Base-by-base conservation (phyloP, 2,329 filamentous ascomycete species). In the Fusarium sarcochroum region DNA sequence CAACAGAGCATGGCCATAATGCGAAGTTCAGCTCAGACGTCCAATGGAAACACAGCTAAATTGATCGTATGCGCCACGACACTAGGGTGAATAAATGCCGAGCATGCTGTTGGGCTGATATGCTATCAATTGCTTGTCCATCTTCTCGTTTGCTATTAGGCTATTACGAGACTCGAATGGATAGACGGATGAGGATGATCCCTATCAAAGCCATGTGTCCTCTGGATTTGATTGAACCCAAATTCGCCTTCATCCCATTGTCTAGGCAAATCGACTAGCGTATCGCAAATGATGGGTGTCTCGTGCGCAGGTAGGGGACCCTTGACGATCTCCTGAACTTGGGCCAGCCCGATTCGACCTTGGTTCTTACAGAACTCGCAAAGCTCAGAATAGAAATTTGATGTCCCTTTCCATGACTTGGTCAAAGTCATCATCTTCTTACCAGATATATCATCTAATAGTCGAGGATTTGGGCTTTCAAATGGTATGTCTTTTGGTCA, bases 161-260 rank as follows among this genome's bases (percentile, higher is more conserved):
- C 10, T 13, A 30, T 30, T 10, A 32, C n/a, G 11, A 6, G 10
- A 45, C 40, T 21, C 27, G 13, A 41, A 41, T 14, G 17, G n/a
- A 21, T 37, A 18, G 38, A 53, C 23, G 21, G 18, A 45, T 41
- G 18, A 56, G 18, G 32, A 64, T 50, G n/a, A 40, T 50, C 35
- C 20, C n/a, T 21, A 63, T 35, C 34, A 49, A 38, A 38, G 37
- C 27, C 34, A 48, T 37, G 47, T 58, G 40, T 54, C 46, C 46
- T 64, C 41, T 30, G 37, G 35, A 57, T 56, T 35, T 52, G 34
- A 40, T 50, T 52, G 42, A 45, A 53, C 53, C 44, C 46, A 49
- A 62, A 63, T 53, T 68, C 52, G 53, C 53, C 41, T 58, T 60
- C 64, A 69, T 69, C 63, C 67, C 50, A 58, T 70, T 66, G 42